These are phyloP conservation scores for Rauvolfia tetraphylla DNA, from an alignment of 257 asterid genomes.

Conservation along the genomic window DNA sequence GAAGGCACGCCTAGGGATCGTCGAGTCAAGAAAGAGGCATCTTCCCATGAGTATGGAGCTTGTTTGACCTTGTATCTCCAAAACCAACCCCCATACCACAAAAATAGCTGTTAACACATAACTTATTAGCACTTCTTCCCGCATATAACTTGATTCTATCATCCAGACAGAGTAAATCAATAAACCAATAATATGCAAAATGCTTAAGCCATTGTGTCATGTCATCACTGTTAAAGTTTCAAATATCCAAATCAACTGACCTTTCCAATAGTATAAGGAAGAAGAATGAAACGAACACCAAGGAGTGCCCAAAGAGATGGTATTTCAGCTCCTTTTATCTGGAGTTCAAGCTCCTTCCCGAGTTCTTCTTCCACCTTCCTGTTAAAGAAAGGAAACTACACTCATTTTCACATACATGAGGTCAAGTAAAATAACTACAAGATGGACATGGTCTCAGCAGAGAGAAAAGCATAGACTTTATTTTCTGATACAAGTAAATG, in stretches of 20 bases:
- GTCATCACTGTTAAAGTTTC: neutral
- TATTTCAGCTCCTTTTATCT: conserved; percentile 91
- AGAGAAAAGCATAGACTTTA: neutral
- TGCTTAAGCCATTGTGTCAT: neutral
- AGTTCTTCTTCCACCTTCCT: conserved; percentile 82
- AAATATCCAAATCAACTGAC: conserved; percentile 27
- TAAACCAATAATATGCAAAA: neutral
- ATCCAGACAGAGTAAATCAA: neutral
- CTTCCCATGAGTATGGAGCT: conserved; percentile 77
- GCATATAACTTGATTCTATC: conserved; percentile 3
- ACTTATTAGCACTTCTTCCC: conserved; percentile 12
- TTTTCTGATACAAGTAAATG: neutral
- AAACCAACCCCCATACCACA: conserved; percentile 78
- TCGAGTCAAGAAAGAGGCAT: conserved; percentile 78
- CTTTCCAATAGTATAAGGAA: conserved; percentile 84
- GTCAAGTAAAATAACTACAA: neutral
- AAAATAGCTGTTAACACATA: conserved; percentile 46
- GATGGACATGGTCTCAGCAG: neutral
- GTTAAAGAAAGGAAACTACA: conserved; percentile 5
- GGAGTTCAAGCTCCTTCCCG: conserved; percentile 85
- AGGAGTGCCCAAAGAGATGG: conserved; percentile 90
- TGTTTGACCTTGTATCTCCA: conserved; percentile 81
- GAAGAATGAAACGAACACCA: conserved; percentile 68
- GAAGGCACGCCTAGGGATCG: conserved; percentile 56
- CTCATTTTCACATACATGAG: conserved; percentile 4